These are phyloP conservation scores for Fragaria vesca DNA, from an alignment of 306 rosid species.

Conservation along the genomic window DNA sequence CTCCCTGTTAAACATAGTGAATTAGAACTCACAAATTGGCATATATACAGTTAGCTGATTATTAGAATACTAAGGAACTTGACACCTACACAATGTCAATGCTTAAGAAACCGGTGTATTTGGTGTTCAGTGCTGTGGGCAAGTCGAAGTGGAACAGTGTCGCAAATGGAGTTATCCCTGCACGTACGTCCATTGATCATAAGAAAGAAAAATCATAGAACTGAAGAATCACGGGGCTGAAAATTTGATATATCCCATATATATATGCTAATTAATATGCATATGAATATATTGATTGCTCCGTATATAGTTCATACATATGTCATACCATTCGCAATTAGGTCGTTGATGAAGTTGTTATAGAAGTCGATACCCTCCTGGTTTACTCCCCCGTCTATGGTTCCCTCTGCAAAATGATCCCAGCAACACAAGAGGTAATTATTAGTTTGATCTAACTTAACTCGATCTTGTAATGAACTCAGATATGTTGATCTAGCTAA, in stretches of 20 bases:
- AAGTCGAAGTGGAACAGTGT: slow-evolving; percentile 15
- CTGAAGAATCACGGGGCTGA: not conserved
- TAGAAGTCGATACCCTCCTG: not conserved
- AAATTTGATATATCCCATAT: not conserved
- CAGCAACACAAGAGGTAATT: too few species aligned
- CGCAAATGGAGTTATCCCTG: slow-evolving; percentile 12
- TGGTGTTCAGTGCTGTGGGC: not conserved
- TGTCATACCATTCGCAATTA: not conserved
- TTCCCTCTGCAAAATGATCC: not conserved
- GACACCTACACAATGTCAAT: not conserved
- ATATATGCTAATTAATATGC: too few species aligned
- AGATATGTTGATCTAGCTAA: not conserved
- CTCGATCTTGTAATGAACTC: not conserved
- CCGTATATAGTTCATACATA: not conserved
- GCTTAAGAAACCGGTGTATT: not conserved
- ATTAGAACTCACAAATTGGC: too few species aligned
- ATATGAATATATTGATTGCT: not conserved
- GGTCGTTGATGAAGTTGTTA: not conserved
- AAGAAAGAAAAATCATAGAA: not conserved
- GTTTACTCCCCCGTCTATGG: not conserved
- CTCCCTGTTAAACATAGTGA: not conserved
- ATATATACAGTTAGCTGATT: too few species aligned
- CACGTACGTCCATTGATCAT: not conserved
- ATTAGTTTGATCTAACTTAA: not conserved
- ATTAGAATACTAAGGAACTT: not conserved